A percentile compares a stretch with the other conserved stretches of the same genome.
phyloP scores from a whole-genome alignment of 73 alveolate genomes.

The Tetrahymena borealis region DNA sequence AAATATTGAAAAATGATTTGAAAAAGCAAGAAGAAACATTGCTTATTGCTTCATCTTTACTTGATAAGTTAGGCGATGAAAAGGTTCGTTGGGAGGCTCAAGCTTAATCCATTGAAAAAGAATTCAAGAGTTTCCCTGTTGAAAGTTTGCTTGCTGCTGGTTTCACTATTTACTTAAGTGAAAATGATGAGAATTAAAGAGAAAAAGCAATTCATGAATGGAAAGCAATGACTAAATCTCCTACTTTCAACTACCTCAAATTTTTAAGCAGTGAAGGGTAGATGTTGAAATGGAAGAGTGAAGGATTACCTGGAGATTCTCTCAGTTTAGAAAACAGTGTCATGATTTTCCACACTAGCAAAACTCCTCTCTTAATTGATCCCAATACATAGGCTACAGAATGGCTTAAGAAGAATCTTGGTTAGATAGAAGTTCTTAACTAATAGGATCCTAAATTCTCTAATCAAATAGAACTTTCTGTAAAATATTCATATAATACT shows the following conservation, averaged over 20 bases:
- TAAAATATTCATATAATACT: slow-evolving; percentile 42
- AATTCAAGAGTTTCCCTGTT: slow-evolving; percentile 74
- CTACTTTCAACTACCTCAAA: slow-evolving; percentile 58
- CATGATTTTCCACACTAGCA: slow-evolving; percentile 83
- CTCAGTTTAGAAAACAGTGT: slow-evolving; percentile 98
- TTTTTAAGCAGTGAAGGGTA: slow-evolving; percentile 95
- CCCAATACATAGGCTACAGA: slow-evolving; percentile 98
- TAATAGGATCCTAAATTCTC: slow-evolving; percentile 92
- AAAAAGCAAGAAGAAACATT: slow-evolving; percentile 84
- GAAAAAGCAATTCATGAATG: slow-evolving; percentile 73
- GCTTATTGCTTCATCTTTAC: slow-evolving; percentile 82
- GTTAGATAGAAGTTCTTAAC: slow-evolving; percentile 74
- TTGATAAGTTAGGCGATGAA: slow-evolving; percentile 97
- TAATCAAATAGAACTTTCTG: slow-evolving; percentile 94
- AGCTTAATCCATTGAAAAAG: slow-evolving; percentile 55
- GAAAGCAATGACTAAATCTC: slow-evolving; percentile 63
- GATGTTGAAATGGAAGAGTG: slow-evolving; percentile 93
- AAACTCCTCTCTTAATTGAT: slow-evolving; percentile 95
- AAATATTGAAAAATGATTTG: slow-evolving; percentile 63
- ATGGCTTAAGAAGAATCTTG: slow-evolving; percentile 88
- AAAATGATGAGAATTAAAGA: slow-evolving; percentile 92
- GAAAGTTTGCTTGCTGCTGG: slow-evolving; percentile 90
- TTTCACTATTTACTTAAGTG: slow-evolving; percentile 91
- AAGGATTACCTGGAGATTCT: slow-evolving; percentile 98
- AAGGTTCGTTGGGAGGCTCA: slow-evolving; percentile 97